Base-by-base conservation (phyloP, 2,329 filamentous ascomycete species). In the Epichloe sp. region DNA sequence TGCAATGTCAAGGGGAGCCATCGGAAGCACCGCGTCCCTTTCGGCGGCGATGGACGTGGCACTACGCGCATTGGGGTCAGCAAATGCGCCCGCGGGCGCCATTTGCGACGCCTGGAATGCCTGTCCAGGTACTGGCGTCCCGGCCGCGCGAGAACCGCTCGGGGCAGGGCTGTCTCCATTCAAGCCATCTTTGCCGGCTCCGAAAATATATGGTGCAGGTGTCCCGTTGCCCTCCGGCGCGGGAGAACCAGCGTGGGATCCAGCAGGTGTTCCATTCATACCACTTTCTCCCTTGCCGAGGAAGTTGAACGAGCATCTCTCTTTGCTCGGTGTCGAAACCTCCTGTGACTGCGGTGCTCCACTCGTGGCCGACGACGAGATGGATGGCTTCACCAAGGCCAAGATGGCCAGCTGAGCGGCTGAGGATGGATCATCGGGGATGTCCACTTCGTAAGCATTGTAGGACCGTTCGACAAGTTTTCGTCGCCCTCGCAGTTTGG, bases 361-460 rank as follows among this genome's bases (percentile, higher is more conserved):
- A 52, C 73, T 74, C 10, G 69, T 64, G 15, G 60, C 63, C 15
- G 43, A 38, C 15, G 73, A 62, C 21, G 68, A 69, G 38, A 83
- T 68, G 0, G 79, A 80, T 1, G 80, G 80, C 59, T 82, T 79
- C 54, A 81, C 77, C 35, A 76, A 68, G 0, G 75, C 74, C 26
- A 84, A 65, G 38, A 83, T 77, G 21, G 74, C 83, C 8, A 88
- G 73, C 68, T 98, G 93, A 4, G 93, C 91, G 8, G 83, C 76
- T 0, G 93, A 95, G 1, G 82, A 72, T 1, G 93, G 93, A 62
- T 98, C 93, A 64, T 97, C 95, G 0, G 90, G 88, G 12, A 78
- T 66, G 35, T 91, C 85, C 31, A 85, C 83, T 55, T 97, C 93
- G 66, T 98, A 98, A 12, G 94, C 82, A 63, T 98, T 95, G 60